phyloP scores from a whole-genome alignment of 306 rosid genomes.

The Begonia peltatifolia region DNA sequence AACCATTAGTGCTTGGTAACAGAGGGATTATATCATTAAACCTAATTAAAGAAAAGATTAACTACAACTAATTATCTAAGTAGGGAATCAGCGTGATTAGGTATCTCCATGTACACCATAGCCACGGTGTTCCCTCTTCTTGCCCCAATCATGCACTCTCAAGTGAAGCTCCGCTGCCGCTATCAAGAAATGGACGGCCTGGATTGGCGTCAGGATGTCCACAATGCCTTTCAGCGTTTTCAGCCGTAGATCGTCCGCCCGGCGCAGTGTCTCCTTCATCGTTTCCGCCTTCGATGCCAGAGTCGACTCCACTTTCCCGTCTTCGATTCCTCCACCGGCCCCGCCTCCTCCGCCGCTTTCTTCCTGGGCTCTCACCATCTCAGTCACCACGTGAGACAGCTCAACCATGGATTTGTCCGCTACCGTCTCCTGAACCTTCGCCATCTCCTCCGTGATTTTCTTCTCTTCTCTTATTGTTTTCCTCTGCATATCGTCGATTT shows the following conservation, averaged over 20 bases:
- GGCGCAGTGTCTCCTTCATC: constrained; percentile 24
- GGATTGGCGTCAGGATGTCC: constrained; percentile 21
- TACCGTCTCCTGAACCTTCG: constrained; percentile 33
- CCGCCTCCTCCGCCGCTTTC: neutral
- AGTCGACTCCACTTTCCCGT: constrained; percentile 16
- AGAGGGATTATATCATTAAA: no score
- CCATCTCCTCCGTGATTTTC: constrained; percentile 34
- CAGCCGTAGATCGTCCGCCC: constrained; percentile 38
- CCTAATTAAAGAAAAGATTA: no score
- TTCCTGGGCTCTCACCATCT: constrained; percentile 10
- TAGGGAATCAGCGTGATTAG: no score
- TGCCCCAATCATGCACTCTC: constrained; percentile 59
- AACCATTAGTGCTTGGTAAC: no score
- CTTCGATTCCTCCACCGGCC: neutral
- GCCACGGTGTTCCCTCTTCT: constrained; percentile 6
- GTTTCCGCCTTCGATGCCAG: constrained; percentile 22
- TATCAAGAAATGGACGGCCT: constrained; percentile 41
- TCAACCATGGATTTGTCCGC: constrained; percentile 38
- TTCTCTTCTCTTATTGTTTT: constrained; percentile 35
- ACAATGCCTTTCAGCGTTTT: constrained; percentile 22
- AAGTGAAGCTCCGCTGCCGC: constrained; percentile 45
- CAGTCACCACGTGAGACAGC: constrained; percentile 22
- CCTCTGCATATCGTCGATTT: constrained; percentile 30
- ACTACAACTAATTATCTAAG: no score
- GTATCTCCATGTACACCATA: no score